A percentile compares a stretch with the other conserved stretches of the same genome.
These are phyloP conservation scores for Pleurotus sapidus DNA, from an alignment of 768 basidiomycete species.

Conservation along the genomic window DNA sequence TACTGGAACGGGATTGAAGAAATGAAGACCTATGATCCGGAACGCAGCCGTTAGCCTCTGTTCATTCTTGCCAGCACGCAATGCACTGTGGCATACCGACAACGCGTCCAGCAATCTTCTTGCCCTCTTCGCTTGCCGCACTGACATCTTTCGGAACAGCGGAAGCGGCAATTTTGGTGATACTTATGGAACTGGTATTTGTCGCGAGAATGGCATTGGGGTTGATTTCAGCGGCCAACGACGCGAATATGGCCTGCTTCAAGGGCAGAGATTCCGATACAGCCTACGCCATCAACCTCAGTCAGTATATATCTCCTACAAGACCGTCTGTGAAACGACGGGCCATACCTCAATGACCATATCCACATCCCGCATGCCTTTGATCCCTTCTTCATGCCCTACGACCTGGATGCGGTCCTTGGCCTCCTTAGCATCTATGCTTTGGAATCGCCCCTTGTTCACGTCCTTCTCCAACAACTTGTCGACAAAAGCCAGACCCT, in stretches of 20 bases:
- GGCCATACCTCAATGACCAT: constrained; percentile 81
- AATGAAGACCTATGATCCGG: constrained; percentile 68
- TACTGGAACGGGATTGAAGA: constrained; percentile 96
- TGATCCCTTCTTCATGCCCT: constrained; percentile 43
- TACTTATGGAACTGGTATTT: constrained; percentile 93
- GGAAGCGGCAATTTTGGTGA: constrained; percentile 89
- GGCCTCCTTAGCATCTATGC: constrained; percentile 71
- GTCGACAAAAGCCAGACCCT: constrained; percentile 74
- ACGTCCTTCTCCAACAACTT: constrained; percentile 88
- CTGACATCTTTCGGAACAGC: constrained; percentile 58
- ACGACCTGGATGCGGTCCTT: constrained; percentile 63
- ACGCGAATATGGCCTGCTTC: constrained; percentile 75
- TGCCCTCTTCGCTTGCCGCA: constrained; percentile 62
- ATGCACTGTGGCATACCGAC: constrained; percentile 57
- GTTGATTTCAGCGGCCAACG: constrained; percentile 63
- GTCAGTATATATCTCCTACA: too few species aligned
- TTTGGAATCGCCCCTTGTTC: constrained; percentile 70
- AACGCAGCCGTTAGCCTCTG: background rate
- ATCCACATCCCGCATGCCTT: constrained; percentile 74
- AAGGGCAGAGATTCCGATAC: constrained; percentile 81
- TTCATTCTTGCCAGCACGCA: background rate
- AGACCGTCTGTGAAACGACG: too few species aligned
- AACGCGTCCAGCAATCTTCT: constrained; percentile 65
- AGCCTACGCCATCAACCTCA: constrained; percentile 44
- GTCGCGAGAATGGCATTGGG: constrained; percentile 81